phyloP scores from a whole-genome alignment of 2,329 filamentous ascomycete genomes.

The Tympanopsis confertula region DNA sequence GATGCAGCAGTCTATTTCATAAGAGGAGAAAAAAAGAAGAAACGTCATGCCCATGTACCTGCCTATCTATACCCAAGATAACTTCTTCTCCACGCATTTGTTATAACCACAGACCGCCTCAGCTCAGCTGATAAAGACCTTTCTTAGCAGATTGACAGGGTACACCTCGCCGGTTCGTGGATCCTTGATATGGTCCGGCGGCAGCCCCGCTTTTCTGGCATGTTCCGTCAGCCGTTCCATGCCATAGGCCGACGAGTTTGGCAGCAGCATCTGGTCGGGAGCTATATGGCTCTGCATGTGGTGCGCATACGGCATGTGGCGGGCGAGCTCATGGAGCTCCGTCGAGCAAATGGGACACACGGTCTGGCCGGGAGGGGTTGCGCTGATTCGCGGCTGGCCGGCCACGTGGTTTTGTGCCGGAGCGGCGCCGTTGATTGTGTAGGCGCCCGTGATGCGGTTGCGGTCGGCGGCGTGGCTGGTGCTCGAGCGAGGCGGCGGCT shows the following conservation, averaged over 20 bases:
- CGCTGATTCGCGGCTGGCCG: constrained; percentile 41
- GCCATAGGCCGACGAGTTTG: constrained; percentile 79
- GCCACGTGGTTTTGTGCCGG: constrained; percentile 22
- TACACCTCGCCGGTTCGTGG: constrained; percentile 64
- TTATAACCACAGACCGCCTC: constrained; percentile 1
- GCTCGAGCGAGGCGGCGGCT: constrained; percentile 1
- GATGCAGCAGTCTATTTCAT: too few relatives aligned
- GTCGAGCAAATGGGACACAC: constrained; percentile 94
- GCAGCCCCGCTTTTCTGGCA: constrained; percentile 67
- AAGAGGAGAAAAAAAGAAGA: too few relatives aligned
- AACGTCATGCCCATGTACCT: too few relatives aligned
- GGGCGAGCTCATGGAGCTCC: constrained; percentile 83
- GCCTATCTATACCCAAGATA: not conserved
- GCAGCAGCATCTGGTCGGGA: constrained; percentile 72
- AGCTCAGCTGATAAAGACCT: constrained; percentile 74
- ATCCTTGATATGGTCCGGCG: constrained; percentile 60
- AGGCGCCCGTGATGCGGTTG: constrained; percentile 14
- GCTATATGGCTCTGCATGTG: constrained; percentile 92
- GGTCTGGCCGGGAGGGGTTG: constrained; percentile 20
- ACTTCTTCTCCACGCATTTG: constrained; percentile 1
- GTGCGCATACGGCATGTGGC: constrained; percentile 83
- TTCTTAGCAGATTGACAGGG: constrained; percentile 53
- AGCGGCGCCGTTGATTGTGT: constrained; percentile 12
- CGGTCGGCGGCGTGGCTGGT: constrained; percentile 5
- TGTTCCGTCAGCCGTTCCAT: constrained; percentile 62